Evolutionary conservation across 805 yeast genomes (phyloP).

Genomic region (Myxozyma udenii): DNA sequence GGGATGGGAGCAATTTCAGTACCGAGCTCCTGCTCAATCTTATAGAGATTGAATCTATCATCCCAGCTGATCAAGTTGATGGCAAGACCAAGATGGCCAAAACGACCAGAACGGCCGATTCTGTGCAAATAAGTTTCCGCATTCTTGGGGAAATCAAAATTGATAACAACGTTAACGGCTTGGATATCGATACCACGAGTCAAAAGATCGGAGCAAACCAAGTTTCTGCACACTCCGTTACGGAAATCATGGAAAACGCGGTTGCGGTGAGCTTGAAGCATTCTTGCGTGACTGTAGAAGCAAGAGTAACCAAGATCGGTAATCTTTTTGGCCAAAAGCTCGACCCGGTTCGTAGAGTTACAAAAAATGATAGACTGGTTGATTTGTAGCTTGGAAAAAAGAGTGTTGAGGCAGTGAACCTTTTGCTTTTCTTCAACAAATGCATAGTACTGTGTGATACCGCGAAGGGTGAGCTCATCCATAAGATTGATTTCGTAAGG

Average conservation of each 20-base stretch:
- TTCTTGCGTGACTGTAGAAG: slow-evolving; percentile 93
- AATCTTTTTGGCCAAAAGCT: slow-evolving; percentile 88
- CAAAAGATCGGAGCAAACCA: slow-evolving; percentile 92
- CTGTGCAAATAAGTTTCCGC: slow-evolving; percentile 98
- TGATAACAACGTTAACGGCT: slow-evolving; percentile 96
- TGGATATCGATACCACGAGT: slow-evolving; percentile 99
- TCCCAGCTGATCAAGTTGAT: slow-evolving; percentile 95
- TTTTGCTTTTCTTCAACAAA: slow-evolving; percentile 96
- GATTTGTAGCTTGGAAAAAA: slow-evolving; percentile 89
- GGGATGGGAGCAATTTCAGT: slow-evolving; percentile 98
- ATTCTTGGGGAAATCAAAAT: slow-evolving; percentile 96
- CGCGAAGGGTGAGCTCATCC: slow-evolving; percentile 95
- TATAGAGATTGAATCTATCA: slow-evolving; percentile 88
- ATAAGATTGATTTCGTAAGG: slow-evolving; percentile 95
- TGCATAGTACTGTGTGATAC: slow-evolving; percentile 97
- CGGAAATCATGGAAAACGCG: slow-evolving; percentile 98
- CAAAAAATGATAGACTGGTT: slow-evolving; percentile 97
- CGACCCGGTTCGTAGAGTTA: slow-evolving; percentile 95
- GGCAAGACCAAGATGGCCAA: slow-evolving; percentile 97
- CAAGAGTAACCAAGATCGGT: slow-evolving; percentile 96
- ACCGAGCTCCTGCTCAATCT: slow-evolving; percentile 94
- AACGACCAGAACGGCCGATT: slow-evolving; percentile 98
- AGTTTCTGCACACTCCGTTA: slow-evolving; percentile 94
- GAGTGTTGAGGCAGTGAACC: slow-evolving; percentile 89
- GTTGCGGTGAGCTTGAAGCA: slow-evolving; percentile 97